A percentile compares a stretch with the other conserved stretches of the same genome.
phyloP scores from a whole-genome alignment of 202 grass and related monocot genomes.

The Cymbopogon flexuosus region DNA sequence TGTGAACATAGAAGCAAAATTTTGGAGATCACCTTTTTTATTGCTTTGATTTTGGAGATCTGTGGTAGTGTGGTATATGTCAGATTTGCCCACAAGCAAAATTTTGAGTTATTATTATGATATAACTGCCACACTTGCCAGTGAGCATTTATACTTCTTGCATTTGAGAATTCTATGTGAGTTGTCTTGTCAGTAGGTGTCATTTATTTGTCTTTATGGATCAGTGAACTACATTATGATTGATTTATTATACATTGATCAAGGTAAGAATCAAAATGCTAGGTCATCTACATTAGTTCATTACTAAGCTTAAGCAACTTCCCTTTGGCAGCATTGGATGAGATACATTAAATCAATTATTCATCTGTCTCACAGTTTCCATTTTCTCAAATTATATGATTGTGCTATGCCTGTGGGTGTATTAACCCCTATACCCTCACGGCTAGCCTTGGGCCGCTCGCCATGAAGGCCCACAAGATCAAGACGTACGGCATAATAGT shows the following conservation, averaged over 20 bases:
- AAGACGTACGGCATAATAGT: too few relatives aligned
- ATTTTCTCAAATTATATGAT: not conserved
- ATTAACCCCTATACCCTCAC: too few relatives aligned
- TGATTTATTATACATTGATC: not conserved
- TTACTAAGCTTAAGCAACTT: not conserved
- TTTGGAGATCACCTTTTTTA: not conserved
- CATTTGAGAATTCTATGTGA: not conserved
- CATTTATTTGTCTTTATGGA: not conserved
- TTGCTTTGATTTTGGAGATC: constrained; percentile 1
- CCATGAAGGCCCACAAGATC: too few relatives aligned
- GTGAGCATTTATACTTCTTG: not conserved
- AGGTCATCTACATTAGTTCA: not conserved
- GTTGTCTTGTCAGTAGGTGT: not conserved
- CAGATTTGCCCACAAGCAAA: not conserved
- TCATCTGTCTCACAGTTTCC: not conserved
- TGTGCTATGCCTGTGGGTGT: not conserved
- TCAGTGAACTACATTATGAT: not conserved
- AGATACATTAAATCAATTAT: constrained; percentile 10
- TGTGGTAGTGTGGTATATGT: not conserved
- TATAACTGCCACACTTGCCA: not conserved
- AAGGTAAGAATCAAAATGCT: not conserved
- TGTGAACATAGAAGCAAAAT: not conserved
- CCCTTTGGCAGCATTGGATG: not conserved
- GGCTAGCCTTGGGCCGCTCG: too few relatives aligned
- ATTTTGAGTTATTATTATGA: not conserved